These are phyloP conservation scores for Lumnitzera littorea DNA, from an alignment of 345 rosid genomes.

Conservation along the genomic window DNA sequence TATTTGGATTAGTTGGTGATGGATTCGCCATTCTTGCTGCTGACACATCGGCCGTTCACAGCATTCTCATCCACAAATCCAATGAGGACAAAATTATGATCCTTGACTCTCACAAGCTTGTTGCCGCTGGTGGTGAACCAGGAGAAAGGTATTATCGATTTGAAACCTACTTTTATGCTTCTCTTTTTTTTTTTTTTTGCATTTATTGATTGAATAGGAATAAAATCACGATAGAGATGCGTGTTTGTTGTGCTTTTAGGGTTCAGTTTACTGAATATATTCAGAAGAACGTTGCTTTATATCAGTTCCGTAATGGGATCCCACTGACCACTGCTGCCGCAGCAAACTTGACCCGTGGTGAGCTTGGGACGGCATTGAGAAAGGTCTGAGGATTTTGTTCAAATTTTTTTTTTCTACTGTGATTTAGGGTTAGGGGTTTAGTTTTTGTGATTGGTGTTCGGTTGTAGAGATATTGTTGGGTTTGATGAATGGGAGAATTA, in stretches of 20 bases:
- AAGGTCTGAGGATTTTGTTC: slow-evolving; percentile 40
- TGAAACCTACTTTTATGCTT: not conserved
- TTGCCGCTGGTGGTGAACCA: slow-evolving; percentile 95
- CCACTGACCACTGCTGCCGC: slow-evolving; percentile 90
- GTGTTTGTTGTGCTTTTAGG: slow-evolving; percentile 21
- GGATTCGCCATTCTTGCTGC: slow-evolving; percentile 81
- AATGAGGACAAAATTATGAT: slow-evolving; percentile 95
- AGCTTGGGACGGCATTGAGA: slow-evolving; percentile 90
- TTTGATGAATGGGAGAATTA: too few species aligned
- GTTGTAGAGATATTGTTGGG: too few species aligned
- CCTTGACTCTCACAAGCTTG: slow-evolving; percentile 92
- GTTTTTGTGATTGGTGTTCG: too few species aligned
- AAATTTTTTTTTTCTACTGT: not conserved
- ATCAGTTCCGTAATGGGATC: slow-evolving; percentile 88
- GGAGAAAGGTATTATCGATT: slow-evolving; percentile 61
- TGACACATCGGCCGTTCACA: slow-evolving; percentile 86
- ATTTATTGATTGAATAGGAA: not conserved
- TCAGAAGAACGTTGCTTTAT: slow-evolving; percentile 91
- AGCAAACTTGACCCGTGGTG: slow-evolving; percentile 87
- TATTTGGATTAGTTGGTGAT: slow-evolving; percentile 82
- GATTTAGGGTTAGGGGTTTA: not conserved
- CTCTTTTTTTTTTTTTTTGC: not conserved
- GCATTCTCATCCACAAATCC: slow-evolving; percentile 85
- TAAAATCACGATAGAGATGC: not conserved
- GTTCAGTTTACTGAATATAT: slow-evolving; percentile 96